Conservation (phyloP, 1,139 yeast genomes). For the Suhomyces coccinellae region DNA sequence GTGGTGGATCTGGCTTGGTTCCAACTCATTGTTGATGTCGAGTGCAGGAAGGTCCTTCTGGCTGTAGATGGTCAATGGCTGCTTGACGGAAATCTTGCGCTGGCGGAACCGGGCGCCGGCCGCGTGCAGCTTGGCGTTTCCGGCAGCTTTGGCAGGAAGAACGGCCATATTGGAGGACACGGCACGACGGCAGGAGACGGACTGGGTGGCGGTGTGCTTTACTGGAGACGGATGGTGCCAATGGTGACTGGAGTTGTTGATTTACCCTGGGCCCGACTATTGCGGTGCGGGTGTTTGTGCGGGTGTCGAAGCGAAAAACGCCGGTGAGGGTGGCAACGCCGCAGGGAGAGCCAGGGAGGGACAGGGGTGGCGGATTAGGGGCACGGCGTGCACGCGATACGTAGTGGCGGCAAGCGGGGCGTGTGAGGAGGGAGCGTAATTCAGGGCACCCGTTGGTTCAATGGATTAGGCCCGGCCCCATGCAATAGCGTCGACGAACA, state of each 20-base stretch:
- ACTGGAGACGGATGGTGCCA: slow-evolving; percentile 6
- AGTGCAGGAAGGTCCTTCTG: slow-evolving; percentile 80
- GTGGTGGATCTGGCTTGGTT: slow-evolving; percentile 48
- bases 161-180: slow-evolving; percentile 17
- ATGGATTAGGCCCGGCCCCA: slow-evolving; percentile 14
- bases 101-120: slow-evolving; percentile 80
- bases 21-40: slow-evolving; percentile 50
- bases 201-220: neutral
- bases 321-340: neutral
- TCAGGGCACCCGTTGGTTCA: slow-evolving; percentile 10
- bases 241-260: slow-evolving; percentile 1
- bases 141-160: slow-evolving; percentile 24
- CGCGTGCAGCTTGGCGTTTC: slow-evolving; percentile 36
- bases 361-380: neutral
- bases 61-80: slow-evolving; percentile 75
- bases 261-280: slow-evolving; percentile 7
- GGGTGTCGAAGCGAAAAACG: slow-evolving; percentile 6
- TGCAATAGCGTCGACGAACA: slow-evolving; percentile 8
- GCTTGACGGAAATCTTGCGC: slow-evolving; percentile 88
- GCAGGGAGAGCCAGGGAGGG: neutral
- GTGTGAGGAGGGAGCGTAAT: slow-evolving; percentile 3
- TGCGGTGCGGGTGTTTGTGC: slow-evolving; percentile 16
- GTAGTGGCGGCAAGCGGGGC: slow-evolving; percentile 3
- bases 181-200: slow-evolving; percentile 5
- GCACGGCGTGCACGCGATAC: slow-evolving; percentile 5